A percentile compares a stretch with the other conserved stretches of the same genome.
Evolutionary conservation across 768 basidiomycete species (phyloP).

Genomic region (Suillus discolor): DNA sequence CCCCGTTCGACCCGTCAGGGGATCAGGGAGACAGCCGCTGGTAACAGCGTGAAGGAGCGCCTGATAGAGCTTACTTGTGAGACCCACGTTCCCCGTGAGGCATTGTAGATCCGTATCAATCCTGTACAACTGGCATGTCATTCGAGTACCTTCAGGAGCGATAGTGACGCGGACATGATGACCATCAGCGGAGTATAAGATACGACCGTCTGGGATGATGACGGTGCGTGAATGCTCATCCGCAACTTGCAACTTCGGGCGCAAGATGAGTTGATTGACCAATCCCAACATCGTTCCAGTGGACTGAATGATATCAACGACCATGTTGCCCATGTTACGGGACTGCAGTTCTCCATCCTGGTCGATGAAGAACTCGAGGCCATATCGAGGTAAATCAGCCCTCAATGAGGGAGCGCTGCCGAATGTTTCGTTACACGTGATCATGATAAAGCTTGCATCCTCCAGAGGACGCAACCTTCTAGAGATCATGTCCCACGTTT

Average conservation of each 20-base stretch:
- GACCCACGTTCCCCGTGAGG: slow-evolving; percentile 27
- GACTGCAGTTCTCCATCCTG: slow-evolving; percentile 38
- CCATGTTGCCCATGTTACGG: slow-evolving; percentile 42
- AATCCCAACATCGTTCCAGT: slow-evolving; percentile 50
- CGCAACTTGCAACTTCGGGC: slow-evolving; percentile 20
- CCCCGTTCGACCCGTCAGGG: slow-evolving; percentile 44
- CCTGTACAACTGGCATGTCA: slow-evolving; percentile 31
- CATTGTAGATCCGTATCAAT: slow-evolving; percentile 34
- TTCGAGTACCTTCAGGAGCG: slow-evolving; percentile 1
- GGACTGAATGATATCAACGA: slow-evolving; percentile 43
- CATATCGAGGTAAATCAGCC: slow-evolving; percentile 42
- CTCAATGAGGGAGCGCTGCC: slow-evolving; percentile 19
- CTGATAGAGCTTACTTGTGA: slow-evolving; percentile 36
- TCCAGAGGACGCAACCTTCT: slow-evolving; percentile 28
- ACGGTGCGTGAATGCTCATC: slow-evolving; percentile 25
- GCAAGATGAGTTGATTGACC: slow-evolving; percentile 41
- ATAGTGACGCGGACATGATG: slow-evolving; percentile 24
- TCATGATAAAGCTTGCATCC: slow-evolving; percentile 21
- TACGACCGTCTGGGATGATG: slow-evolving; percentile 41
- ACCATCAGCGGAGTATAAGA: slow-evolving; percentile 16
- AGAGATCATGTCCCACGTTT: slow-evolving; percentile 29
- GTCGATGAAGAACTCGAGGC: slow-evolving; percentile 44
- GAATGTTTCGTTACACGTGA: slow-evolving; percentile 13
- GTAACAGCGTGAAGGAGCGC: slow-evolving; percentile 51
- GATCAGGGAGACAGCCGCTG: slow-evolving; percentile 41